Evolutionary conservation across 176 grass and related monocot species (phyloP).

Genomic region (Zoysia japonica): DNA sequence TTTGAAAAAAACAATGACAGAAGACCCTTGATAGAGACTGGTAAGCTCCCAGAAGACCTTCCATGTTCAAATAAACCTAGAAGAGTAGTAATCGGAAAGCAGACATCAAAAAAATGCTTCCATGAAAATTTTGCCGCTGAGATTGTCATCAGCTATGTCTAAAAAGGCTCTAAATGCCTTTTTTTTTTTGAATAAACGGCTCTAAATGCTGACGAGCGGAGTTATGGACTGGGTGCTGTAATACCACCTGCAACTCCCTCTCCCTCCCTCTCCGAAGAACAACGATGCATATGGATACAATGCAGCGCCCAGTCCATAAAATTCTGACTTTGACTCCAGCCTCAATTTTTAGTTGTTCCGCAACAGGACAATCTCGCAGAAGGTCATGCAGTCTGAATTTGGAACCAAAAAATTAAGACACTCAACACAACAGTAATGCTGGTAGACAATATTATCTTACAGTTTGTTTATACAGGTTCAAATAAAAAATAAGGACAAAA

Average conservation of each 20-base stretch:
- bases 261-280: constrained; percentile 33
- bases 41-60: constrained; percentile 70
- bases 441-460: no score
- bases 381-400: constrained; percentile 63
- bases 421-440: no score
- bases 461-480: no score
- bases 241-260: constrained; percentile 24
- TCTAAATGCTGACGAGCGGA: constrained; percentile 74
- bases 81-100: constrained; percentile 85
- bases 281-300: constrained; percentile 69
- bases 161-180: constrained; percentile 35
- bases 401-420: not conserved
- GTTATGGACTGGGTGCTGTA: constrained; percentile 48
- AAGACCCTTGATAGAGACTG: constrained; percentile 64
- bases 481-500: no score
- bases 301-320: constrained; percentile 89
- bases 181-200: no score
- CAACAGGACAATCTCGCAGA: constrained; percentile 78
- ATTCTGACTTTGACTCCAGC: constrained; percentile 71
- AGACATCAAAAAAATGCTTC: constrained; percentile 73
- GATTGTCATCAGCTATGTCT: constrained; percentile 71
- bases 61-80: constrained; percentile 81
- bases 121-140: constrained; percentile 79
- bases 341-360: constrained; percentile 67
- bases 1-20: constrained; percentile 71